Evolutionary conservation across 805 yeast genomes (phyloP), one percentile per base, ranked within the genome.

Genomic region (Yamadazyma laniorum): DNA sequence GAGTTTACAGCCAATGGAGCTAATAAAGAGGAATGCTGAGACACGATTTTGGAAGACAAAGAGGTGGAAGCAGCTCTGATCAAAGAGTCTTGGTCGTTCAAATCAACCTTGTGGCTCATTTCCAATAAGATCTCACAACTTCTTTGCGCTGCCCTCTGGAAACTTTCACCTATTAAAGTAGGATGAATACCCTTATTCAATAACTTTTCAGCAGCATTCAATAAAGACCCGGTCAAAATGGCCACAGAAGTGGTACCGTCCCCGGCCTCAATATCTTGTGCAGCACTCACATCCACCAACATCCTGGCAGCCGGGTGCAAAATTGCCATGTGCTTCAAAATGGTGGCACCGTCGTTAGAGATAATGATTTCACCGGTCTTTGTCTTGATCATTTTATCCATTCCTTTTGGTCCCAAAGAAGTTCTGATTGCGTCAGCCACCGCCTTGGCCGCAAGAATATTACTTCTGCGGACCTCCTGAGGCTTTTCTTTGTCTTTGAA

Each of bases 211-310:
- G 98, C 95, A 13, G 99, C 99, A 21, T 91, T 95, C 39, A 93
- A 71, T 34, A 93, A 66, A 4, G 97, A 91, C 25, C 99, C 99
- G 5, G 97, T 87, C 45, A 93, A 72, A 39, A 93, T 91, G 19
- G 95, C 99, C 22, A 93, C 99, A 2, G 96, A 83, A 0, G 99
- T 93, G 23, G 99, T 93, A 48, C 99, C 99, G 60, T 93, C 99
- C 39, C 99, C 99, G n/a, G 98, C 99, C 63, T 90, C 99, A 26
- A 90, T 85, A 54, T 93, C 99, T 66, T 93, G 99, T 1, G 99
- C 98, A 29, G 90, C 96, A 43, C 95, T 84, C 18, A 93, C 86
- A 59, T 93, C 98, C 31, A 93, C 99, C 55, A 77, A 60, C 98
- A 93, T 93, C 56, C 89, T 84, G 1, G 99, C 99, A 2, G 96